Evolutionary conservation across 768 basidiomycete species (phyloP), one percentile per base, ranked within the genome.

Genomic region (Leccinum fibrillosum): DNA sequence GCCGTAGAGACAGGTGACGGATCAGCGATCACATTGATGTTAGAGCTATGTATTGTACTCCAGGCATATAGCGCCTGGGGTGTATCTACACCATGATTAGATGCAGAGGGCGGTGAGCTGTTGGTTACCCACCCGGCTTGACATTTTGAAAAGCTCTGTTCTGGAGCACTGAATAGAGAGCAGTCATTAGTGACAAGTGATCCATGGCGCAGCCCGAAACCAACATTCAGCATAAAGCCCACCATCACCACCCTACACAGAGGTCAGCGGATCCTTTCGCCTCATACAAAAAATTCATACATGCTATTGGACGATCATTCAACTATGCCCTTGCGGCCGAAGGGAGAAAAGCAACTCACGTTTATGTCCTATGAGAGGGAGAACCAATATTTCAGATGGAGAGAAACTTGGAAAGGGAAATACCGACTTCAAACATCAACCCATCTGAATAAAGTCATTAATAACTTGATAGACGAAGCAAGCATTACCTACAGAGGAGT

Each of bases 111-210:
- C 42, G 25, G 48, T 8, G 15, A 35, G 17, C 54, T 2, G 23
- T 34, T 32, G 3, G 13, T 26, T 10, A 52, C 72, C 7, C 64
- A 82, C 85, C 75, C 15, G 85, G 79, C 4, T 78, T 76, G 34
- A 86, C 83, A 59, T 82, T 76, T 63, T 88, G 86, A 67, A 88
- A 86, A 2, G 86, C 86, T 17, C 86, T 76, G 64, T 89, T 89
- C 67, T 83, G 86, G 3, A 88, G 75, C 17, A 87, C 85, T 86
- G 61, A 1, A 58, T 54, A 28, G 28, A 8, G 39, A 44, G 23
- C 0, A 12, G 51, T 58, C 3, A 25, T 47, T 25, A 47, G 45
- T 25, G 26, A 61, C 54, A 28, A 2, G 48, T 32, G 34, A 53
- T 15, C 12, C 10, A 50, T 11, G 9, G 5, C 50, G 9, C 21